Evolutionary conservation across 2,329 filamentous ascomycete genomes (phyloP).

Genomic region (Fusarium subglutinans): DNA sequence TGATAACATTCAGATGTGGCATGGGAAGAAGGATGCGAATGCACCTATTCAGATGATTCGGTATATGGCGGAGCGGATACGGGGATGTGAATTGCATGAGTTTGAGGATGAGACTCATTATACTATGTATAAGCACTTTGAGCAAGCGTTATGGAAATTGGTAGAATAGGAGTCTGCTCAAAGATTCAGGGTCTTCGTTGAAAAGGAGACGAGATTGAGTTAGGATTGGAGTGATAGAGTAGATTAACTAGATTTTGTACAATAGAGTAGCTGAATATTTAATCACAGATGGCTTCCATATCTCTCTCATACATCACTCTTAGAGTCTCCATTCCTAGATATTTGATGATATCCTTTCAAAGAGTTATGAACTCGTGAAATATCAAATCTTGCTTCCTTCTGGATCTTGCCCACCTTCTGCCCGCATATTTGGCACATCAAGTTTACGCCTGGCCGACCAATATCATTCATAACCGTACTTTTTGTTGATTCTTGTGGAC

Average conservation of each 20-base stretch:
- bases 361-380: rapidly evolving
- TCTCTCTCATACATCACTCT: rapidly evolving
- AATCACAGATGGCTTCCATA: no score
- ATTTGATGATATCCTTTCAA: rapidly evolving
- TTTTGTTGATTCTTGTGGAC: background rate
- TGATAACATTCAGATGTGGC: conserved; percentile 45
- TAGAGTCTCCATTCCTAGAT: rapidly evolving
- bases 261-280: background rate
- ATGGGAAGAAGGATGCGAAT: conserved; percentile 46
- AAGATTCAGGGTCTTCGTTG: rapidly evolving
- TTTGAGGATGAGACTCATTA: conserved; percentile 48
- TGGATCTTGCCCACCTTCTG: background rate
- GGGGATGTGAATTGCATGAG: conserved; percentile 46
- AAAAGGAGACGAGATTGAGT: background rate
- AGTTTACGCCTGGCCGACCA: background rate
- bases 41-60: conserved; percentile 47
- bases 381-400: background rate
- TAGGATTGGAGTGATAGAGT: background rate
- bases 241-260: background rate
- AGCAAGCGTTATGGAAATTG: conserved; percentile 9
- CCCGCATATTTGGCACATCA: conserved; percentile 12
- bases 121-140: conserved; percentile 40
- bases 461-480: rapidly evolving
- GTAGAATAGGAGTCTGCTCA: no score
- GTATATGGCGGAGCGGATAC: conserved; percentile 50